Conservation (phyloP, 176 grass and related monocot species). For the Cenchrus americanus region DNA sequence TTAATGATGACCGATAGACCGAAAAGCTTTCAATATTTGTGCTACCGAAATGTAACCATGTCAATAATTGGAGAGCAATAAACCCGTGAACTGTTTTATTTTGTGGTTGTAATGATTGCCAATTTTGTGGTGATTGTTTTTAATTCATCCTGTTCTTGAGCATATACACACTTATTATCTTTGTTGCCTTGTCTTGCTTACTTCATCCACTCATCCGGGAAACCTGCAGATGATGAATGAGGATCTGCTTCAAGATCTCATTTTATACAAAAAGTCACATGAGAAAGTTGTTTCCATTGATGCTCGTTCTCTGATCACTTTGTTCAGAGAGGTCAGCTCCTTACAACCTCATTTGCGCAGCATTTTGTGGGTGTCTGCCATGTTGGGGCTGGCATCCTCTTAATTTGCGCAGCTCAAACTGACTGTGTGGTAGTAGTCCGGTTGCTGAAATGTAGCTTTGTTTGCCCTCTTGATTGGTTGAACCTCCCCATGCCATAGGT, state of each 20-base stretch:
- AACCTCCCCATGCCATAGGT: too few relatives aligned
- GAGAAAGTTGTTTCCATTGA: conserved; percentile 94
- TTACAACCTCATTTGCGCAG: too few relatives aligned
- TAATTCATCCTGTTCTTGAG: too few relatives aligned
- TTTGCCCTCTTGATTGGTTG: too few relatives aligned
- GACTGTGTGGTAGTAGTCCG: too few relatives aligned
- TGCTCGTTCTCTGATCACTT: conserved; percentile 88
- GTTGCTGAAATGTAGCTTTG: too few relatives aligned
- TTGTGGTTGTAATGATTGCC: background rate
- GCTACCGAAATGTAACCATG: conserved; percentile 1
- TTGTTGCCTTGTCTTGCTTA: conserved; percentile 4
- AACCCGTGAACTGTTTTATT: background rate
- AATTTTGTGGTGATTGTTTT: too few relatives aligned
- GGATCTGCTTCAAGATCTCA: conserved; percentile 92
- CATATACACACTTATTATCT: too few relatives aligned
- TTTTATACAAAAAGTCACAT: conserved; percentile 95
- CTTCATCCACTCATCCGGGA: background rate
- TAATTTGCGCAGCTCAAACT: too few relatives aligned
- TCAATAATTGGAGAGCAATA: conserved; percentile 3
- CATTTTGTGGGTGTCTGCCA: too few relatives aligned
- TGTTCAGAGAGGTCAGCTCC: too few relatives aligned
- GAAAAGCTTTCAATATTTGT: conserved; percentile 20
- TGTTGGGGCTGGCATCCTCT: too few relatives aligned
- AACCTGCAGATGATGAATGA: conserved; percentile 89
- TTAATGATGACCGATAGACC: background rate